These are phyloP conservation scores for Fusarium annulatum DNA, from an alignment of 2,329 filamentous ascomycete species.

Conservation along the genomic window DNA sequence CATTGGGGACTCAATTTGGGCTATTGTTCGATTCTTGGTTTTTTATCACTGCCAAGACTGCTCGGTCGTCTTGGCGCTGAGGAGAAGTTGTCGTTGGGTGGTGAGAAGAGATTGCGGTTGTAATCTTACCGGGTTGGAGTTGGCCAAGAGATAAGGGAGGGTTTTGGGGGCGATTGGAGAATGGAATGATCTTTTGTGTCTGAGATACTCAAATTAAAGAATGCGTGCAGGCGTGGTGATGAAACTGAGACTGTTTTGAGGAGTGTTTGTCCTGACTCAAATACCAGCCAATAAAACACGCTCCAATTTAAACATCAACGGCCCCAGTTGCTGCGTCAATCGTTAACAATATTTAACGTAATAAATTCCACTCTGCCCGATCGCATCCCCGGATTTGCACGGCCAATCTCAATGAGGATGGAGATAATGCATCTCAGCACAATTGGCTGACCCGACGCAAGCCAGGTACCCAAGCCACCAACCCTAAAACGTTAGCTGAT, in stretches of 20 bases:
- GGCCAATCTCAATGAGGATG: background rate
- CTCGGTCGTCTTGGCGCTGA: slow-evolving; percentile 17
- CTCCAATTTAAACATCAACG: background rate
- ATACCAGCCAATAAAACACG: background rate
- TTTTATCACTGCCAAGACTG: slow-evolving; percentile 22
- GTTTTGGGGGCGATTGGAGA: background rate
- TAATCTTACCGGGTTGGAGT: background rate
- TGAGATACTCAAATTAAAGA: background rate
- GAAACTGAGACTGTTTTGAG: background rate
- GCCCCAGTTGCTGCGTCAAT: background rate
- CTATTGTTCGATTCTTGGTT: slow-evolving; percentile 5
- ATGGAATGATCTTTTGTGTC: slow-evolving; percentile 17
- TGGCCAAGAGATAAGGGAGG: slow-evolving; percentile 26
- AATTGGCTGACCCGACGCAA: background rate
- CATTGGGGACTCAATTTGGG: background rate
- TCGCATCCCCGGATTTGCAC: slow-evolving; percentile 7
- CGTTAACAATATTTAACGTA: slow-evolving; percentile 7
- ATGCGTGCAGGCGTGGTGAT: background rate
- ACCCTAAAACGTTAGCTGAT: background rate
- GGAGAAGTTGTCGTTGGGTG: background rate
- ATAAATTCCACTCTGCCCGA: slow-evolving; percentile 13
- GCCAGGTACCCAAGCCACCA: background rate
- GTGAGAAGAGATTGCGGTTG: background rate
- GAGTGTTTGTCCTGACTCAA: background rate
- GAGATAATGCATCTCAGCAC: background rate